Base-by-base conservation (phyloP, 139 green algal species). In the Pseudopediastrum boryanum region DNA sequence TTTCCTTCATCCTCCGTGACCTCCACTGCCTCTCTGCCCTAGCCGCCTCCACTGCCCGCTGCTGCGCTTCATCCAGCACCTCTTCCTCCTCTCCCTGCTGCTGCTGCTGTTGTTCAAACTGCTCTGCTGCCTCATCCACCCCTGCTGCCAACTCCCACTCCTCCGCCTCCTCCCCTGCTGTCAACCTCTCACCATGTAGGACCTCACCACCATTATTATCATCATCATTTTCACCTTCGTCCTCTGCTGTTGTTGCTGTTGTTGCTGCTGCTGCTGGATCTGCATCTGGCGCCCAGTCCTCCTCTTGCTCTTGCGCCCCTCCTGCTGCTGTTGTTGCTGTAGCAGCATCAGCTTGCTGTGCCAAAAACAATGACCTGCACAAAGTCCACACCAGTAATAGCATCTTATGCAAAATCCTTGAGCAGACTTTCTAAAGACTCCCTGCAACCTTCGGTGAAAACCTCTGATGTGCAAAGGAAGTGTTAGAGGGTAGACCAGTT, bases 111-210 rank as follows among this genome's bases (percentile, higher is more conserved):
- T 54, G 38, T 12, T 61, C 46, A 7, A 23, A 5, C 27, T 38
- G 25, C 48, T 31, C 69, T 8, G 48, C 50, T 16, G 31, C 31
- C 31, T 67, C 46, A 10, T 75, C 75, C 8, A 54, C 29, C 3
- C 65, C 64, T n/a, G 62, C 76, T 27, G 76, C 76, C n/a, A 82
- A 41, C 51, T 66, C 27, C 76, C 76, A 82, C 38, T 82, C 76
- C 42, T 82, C 76, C n/a, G 76, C 76, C 67, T 82, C 76, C 29
- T 82, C 61, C 12, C 61, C 61, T 6, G 61, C 61, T 6, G 61
- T 70, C 19, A 35, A 31, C 7, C 8, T 31, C 61, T 70, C 76
- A 4, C 59, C 76, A 50, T 75, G 62, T 27, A 48, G 54, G 9
- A 70, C 38, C 23, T 69, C 25, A 13, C 58, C 76, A 2, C 42